Evolutionary conservation across 78 protist species (phyloP).

Genomic region (Isochrysis galbana): DNA sequence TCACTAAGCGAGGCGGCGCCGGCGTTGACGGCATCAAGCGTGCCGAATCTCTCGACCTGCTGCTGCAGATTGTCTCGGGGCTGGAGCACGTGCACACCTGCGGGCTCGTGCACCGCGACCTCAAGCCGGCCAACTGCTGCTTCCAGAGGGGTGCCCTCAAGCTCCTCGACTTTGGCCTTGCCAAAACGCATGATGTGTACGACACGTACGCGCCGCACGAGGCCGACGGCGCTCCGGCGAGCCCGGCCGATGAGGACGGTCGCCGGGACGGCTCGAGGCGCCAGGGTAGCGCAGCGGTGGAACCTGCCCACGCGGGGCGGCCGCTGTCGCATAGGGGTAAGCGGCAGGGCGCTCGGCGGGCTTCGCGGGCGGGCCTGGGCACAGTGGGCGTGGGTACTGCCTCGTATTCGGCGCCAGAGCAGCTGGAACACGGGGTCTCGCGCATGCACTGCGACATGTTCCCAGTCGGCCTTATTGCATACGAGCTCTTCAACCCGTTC

Average conservation of each 20-base stretch:
- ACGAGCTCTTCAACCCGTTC: not conserved
- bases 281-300: not conserved
- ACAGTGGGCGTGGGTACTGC: not conserved
- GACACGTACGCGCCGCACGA: not conserved
- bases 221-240: not conserved
- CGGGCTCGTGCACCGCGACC: constrained; percentile 25
- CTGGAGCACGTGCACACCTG: constrained; percentile 17
- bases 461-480: not conserved
- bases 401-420: constrained; percentile 3
- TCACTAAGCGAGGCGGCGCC: not conserved
- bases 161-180: not conserved
- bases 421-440: not conserved
- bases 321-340: not conserved
- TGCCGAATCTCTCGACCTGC: not conserved
- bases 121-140: not conserved
- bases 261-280: not conserved
- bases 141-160: not conserved
- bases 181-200: not conserved
- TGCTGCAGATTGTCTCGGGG: not conserved
- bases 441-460: not conserved
- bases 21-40: no score
- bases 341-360: not conserved
- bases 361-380: not conserved
- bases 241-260: not conserved
- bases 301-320: not conserved